Evolutionary conservation across 2,329 filamentous ascomycete genomes (phyloP).

Genomic region (Phoma herbarum): DNA sequence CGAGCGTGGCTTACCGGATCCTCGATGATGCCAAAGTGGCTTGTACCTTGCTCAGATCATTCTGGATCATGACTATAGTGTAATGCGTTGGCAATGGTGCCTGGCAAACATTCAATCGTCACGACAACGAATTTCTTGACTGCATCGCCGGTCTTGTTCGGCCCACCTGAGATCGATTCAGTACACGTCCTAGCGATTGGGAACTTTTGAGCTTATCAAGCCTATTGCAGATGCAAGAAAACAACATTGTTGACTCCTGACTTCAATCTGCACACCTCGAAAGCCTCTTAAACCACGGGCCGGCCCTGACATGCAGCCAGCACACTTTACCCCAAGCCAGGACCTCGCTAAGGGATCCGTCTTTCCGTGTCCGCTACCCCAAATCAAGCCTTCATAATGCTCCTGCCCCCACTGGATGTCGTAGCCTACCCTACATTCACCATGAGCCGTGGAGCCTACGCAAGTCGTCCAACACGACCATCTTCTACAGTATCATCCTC

Average conservation of each 20-base stretch:
- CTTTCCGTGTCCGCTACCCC: constrained; percentile 21
- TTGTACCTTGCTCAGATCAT: constrained; percentile 23
- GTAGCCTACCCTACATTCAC: constrained; percentile 43
- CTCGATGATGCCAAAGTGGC: constrained; percentile 24
- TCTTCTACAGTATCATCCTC: constrained; percentile 38
- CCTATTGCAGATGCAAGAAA: not conserved
- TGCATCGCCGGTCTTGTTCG: not conserved
- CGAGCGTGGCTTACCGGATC: constrained; percentile 27
- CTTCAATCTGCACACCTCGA: not conserved
- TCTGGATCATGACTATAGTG: constrained; percentile 20
- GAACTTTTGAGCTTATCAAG: not conserved
- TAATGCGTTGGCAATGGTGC: constrained; percentile 16
- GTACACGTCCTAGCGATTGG: not conserved
- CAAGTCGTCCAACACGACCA: constrained; percentile 33
- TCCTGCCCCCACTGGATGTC: constrained; percentile 48
- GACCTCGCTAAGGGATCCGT: constrained; percentile 30
- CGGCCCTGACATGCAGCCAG: constrained; percentile 31
- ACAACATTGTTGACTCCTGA: not conserved
- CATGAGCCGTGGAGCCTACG: constrained; percentile 47
- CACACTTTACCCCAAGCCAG: constrained; percentile 18
- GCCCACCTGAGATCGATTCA: not conserved
- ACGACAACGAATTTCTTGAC: not conserved
- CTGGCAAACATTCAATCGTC: not conserved
- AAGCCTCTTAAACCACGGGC: constrained; percentile 27
- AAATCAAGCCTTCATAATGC: constrained; percentile 45